Conservation (phyloP, 768 basidiomycete species). For the Boletales sp. region DNA sequence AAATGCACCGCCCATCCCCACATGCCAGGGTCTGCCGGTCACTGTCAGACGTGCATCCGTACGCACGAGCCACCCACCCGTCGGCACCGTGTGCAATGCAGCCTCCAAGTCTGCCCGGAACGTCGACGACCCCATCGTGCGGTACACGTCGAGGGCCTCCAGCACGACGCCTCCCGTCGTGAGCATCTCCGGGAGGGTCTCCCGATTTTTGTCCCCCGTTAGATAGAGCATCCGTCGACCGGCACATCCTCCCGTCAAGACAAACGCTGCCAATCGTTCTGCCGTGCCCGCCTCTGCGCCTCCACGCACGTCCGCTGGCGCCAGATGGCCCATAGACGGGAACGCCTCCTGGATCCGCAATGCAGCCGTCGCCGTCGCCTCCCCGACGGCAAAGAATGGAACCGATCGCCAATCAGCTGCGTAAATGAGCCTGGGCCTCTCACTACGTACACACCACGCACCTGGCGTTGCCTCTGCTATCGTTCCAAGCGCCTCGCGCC, state of each 20-base stretch:
- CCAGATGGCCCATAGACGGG: slow-evolving; percentile 36
- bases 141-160: slow-evolving; percentile 62
- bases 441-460: slow-evolving; percentile 1
- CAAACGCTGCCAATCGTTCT: slow-evolving; percentile 63
- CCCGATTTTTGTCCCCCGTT: slow-evolving; percentile 84
- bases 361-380: slow-evolving; percentile 49
- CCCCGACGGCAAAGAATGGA: slow-evolving; percentile 81
- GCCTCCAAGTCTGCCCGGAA: slow-evolving; percentile 45
- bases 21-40: neutral
- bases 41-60: neutral
- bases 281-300: slow-evolving; percentile 57
- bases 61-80: slow-evolving; percentile 15
- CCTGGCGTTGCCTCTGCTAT: slow-evolving; percentile 9
- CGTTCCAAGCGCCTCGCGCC: slow-evolving; percentile 40
- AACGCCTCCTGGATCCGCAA: slow-evolving; percentile 30
- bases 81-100: slow-evolving; percentile 22
- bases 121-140: slow-evolving; percentile 53
- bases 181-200: slow-evolving; percentile 56
- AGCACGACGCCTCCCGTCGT: slow-evolving; percentile 41
- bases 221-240: slow-evolving; percentile 58
- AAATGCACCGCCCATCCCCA: slow-evolving; percentile 74
- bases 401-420: slow-evolving; percentile 44
- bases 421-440: too few species aligned
- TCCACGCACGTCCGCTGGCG: slow-evolving; percentile 39
- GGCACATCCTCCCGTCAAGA: slow-evolving; percentile 38